Base-by-base conservation (phyloP, 352 stramenopile species). In the Phytophthora colocasiae region DNA sequence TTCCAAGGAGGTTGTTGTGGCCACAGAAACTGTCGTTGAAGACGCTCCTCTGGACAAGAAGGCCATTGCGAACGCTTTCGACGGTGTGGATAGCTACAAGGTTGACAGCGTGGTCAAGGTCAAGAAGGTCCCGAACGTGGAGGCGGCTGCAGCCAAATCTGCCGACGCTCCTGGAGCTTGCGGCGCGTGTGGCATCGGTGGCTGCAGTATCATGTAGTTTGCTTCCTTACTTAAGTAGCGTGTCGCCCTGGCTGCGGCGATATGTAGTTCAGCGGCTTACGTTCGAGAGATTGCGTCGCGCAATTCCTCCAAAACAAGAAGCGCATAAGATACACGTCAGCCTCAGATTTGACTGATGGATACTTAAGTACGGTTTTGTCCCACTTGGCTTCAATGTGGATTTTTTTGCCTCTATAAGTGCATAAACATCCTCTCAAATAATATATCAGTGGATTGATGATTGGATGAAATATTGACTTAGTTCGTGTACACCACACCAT, bases 71-170 rank as follows among this genome's bases (percentile, higher is more conserved):
- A 69, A 79, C 45, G 66, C 67, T 4, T 76, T 79, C 31, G 67
- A 79, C 14, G 73, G 73, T 15, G 60, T 80, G 29, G 54, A 62
- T 41, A 75, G 66, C 59, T 79, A 81, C 66, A 71, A 75, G 62
- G 59, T 58, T n/a, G 63, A 75, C 50, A 81, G 73, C 49, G 60
- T 78, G 41, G 39, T 45, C 45, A 68, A 66, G 36, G 14, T 58
- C 56, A 77, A 72, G 48, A 77, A 66, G 50, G 24, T 64, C 11
- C 43, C 63, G 24, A 65, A 26, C 40, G 55, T 67, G 6, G 70
- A 77, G 41, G 63, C 73, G 8, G 48, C 49, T 2, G 43, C 44
- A 17, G 48, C 56, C 31, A 71, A 64, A 38, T 63, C 65, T 12
- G 43, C 66, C 1, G 60, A 69, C 29, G 44, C 66, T 12, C 51